Base-by-base conservation (phyloP, 148 eudicot species). In the Silene conica region DNA sequence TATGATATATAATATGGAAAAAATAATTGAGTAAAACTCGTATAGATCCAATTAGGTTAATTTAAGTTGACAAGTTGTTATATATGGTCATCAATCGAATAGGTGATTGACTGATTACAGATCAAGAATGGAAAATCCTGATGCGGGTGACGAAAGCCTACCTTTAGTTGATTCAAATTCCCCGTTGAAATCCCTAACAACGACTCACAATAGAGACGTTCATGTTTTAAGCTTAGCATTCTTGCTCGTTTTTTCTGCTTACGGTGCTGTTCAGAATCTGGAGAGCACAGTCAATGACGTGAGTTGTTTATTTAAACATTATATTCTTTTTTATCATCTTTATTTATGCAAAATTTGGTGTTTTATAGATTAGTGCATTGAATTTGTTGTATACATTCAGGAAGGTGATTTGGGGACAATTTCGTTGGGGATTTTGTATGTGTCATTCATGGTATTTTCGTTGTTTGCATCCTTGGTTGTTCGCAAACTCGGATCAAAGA, bases 201-300 rank as follows among this genome's bases (percentile, higher is more conserved):
- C 1, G 1, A 83, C 46, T 76, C 90, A 90, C 41, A 59, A 73
- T 0, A 87, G 84, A 77, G 97, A 95, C 75, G 87, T 95, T 73
- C 90, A 92, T 70, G 75, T 95, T 9, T 80, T 95, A 45, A 90
- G 97, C 83, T 82, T 83, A 19, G 89, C 96, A 0, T 95, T 95
- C 72, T 72, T 95, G 84, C 83, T 95, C 67, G 89, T 95, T 43
- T 95, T 95, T 75, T 85, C 87, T 54, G 90, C 98, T 57, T 92
- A 88, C 76, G 93, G 98, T 6, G 98, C 98, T 70, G 98, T 87
- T 74, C 98, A 95, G 86, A 92, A 92, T 75, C 62, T 95, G 62
- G 88, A 92, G 82, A 90, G 89, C 72, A 92, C 98, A 6, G 81
- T 95, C 75, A 92, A 95, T 46, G 85, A 87, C 71, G 98, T 95